These are phyloP conservation scores for Hordeum vulgare DNA, from an alignment of 176 grass and related monocot genomes.

Conservation along the genomic window MorexV3_pseudomolecules_assembly NC_058521.1:583135288-583135787, in stretches of 20 bases:
- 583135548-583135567: neutral
- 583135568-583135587: neutral
- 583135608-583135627: neutral
- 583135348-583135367: neutral
- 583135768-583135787: neutral
- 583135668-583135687: neutral
- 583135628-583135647: neutral
- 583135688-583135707: slow-evolving; percentile 15
- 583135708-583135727: slow-evolving; percentile 23
- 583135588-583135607: neutral
- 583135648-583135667: neutral
- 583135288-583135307: too few relatives aligned
- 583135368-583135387: neutral
- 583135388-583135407: neutral
- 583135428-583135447: neutral
- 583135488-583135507: neutral
- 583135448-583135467: neutral
- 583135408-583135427: neutral
- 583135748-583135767: neutral
- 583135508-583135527: neutral
- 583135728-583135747: slow-evolving; percentile 39
- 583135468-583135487: neutral
- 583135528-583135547: neutral
- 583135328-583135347: too few relatives aligned
- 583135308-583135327: too few relatives aligned